Base-by-base conservation (phyloP, 2,329 filamentous ascomycete genomes). In the Fusarium sp. region DNA sequence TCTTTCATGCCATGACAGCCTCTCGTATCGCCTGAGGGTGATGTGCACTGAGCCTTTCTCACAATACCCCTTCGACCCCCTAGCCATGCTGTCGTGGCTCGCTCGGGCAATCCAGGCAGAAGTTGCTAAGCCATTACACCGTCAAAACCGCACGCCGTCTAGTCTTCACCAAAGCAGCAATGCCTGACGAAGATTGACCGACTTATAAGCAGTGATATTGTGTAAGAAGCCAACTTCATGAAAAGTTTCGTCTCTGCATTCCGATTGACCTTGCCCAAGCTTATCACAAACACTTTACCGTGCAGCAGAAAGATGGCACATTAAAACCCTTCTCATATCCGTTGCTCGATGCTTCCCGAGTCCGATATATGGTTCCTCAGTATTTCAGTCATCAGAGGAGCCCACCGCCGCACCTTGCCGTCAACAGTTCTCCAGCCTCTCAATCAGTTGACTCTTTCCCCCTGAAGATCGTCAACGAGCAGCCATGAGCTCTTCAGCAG, bases 21-120 rank as follows among this genome's bases (percentile, higher is more conserved):
- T 63, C 41, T 40, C 15, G 27, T 41, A 37, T 38, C 15, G 48
- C 32, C 40, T 11, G n/a, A 58, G 18, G 14, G n/a, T 15, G 20
- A 59, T n/a, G 37, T n/a, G 6, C 35, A 44, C 35, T 27, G 37
- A 41, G 27, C 13, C n/a, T 48, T 40, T 42, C 35, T 54, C 20
- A 41, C 49, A 58, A 26, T 50, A 40, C 52, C 64, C 30, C 30
- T 26, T 57, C 15, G 27, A 40, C 41, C 37, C 37, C 45, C 33
- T 40, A 38, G 52, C n/a, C 42, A 48, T 44, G 20, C n/a, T 37
- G 17, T 20, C 12, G 32, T 65, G 52, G 49, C 50, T 50, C 42
- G 59, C n/a, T 26, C 50, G 52, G 23, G n/a, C 52, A 42, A 45
- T 44, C 54, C 59, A 52, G 52, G 48, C 67, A 68, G 67, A 48